These are phyloP conservation scores for Lumnitzera littorea DNA, from an alignment of 345 rosid species.

Conservation along the genomic window DNA sequence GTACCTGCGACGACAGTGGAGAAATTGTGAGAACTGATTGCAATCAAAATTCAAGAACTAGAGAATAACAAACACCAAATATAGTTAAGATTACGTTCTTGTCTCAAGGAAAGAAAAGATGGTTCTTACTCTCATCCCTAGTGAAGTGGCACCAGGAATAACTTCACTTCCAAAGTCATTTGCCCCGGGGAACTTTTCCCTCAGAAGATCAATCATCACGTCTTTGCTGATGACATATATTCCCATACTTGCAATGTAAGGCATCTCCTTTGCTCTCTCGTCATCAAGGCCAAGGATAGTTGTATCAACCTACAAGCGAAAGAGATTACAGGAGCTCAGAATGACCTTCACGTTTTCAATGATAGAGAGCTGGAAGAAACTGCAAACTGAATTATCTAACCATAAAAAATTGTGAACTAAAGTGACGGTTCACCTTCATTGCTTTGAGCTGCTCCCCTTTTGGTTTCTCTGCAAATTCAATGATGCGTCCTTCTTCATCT, in stretches of 20 bases:
- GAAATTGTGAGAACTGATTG: constrained; percentile 1
- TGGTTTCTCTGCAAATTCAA: constrained; percentile 93
- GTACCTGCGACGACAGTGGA: constrained; percentile 44
- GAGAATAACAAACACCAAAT: too few species aligned
- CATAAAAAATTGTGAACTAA: not conserved
- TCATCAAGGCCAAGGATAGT: constrained; percentile 93
- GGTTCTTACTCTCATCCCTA: constrained; percentile 72
- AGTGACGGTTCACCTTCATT: constrained; percentile 49
- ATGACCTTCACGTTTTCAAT: too few species aligned
- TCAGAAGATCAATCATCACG: constrained; percentile 81
- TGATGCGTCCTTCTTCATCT: constrained; percentile 90
- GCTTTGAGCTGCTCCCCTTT: constrained; percentile 91
- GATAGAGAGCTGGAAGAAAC: too few species aligned
- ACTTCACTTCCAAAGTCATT: constrained; percentile 99
- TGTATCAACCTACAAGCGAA: constrained; percentile 65
- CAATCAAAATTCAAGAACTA: not conserved
- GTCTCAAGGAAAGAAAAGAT: not conserved
- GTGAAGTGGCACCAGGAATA: constrained; percentile 91
- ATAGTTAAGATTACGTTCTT: not conserved
- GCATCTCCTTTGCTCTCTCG: constrained; percentile 85
- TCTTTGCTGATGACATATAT: constrained; percentile 89
- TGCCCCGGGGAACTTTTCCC: constrained; percentile 91
- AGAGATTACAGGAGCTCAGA: not conserved
- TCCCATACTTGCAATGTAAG: constrained; percentile 98
- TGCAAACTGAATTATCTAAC: too few species aligned